Base-by-base conservation (phyloP, 371 early-diverging fungal species). In the Catenaria anguillulae region DNA sequence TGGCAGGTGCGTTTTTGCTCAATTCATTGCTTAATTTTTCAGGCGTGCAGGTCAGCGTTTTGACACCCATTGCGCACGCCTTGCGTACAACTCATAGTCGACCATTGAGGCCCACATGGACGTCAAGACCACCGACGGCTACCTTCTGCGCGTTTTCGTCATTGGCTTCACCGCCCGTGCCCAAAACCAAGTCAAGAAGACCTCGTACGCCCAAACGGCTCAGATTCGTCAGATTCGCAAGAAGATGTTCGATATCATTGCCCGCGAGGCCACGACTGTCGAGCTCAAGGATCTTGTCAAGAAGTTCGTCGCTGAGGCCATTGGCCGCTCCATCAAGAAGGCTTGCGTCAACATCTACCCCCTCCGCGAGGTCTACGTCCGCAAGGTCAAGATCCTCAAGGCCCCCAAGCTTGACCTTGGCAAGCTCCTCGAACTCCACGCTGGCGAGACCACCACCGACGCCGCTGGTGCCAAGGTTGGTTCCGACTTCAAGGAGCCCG, bases 351-450 rank as follows among this genome's bases (percentile, higher is more conserved):
- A 84, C 70, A 98, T 99, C 83, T 98, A 89, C 89, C 99, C 99
- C 62, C 86, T 99, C 68, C 97, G 98, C 82, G 92, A 94, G 84
- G 92, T 92, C 73, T 88, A 84, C 78, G 84, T 96, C 73, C 91
- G 90, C 79, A 99, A 99, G 88, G 97, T 95, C 77, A 99, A 99
- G 92, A 93, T 99, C 73, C 82, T 99, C 74, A 99, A 98, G 90
- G 82, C 86, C 61, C 97, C 97, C 79, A 92, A 92, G 80, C 83
- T 84, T 71, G 93, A 96, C 81, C 71, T 88, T 67, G 92, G 89
- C 72, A 93, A 93, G 81, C 88, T 97, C 65, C 76, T 95, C 73
- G 97, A 95, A 80, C 88, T 93, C 68, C 97, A 97, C 88, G 88
- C 87, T 76, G 83, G 82, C 71, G 64, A 65, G 34, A 88, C 86